Conservation (phyloP, 2,329 filamentous ascomycete genomes). For the Lomentospora prolificans region DNA sequence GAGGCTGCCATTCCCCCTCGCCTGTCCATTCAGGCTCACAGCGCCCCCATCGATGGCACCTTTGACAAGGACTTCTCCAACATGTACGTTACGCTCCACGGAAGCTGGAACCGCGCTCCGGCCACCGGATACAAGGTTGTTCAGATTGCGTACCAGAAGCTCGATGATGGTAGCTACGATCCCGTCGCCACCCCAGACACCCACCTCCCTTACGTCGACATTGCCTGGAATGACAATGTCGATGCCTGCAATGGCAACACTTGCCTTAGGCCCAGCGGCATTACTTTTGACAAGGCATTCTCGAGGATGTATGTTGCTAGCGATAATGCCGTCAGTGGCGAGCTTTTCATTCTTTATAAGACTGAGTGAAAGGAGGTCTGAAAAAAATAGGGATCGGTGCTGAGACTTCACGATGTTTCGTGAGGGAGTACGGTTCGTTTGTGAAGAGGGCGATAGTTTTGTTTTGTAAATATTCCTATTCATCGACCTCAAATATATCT, state of each 20-base stretch:
- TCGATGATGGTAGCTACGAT: slow-evolving; percentile 18
- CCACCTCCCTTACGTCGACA: slow-evolving; percentile 20
- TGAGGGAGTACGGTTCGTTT: neutral
- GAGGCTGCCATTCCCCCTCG: slow-evolving; percentile 27
- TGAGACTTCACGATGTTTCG: too few species aligned
- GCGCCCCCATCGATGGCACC: slow-evolving; percentile 50
- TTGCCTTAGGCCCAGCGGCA: slow-evolving; percentile 17
- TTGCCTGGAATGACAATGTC: slow-evolving; percentile 23
- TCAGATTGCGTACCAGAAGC: slow-evolving; percentile 22
- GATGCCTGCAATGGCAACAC: slow-evolving; percentile 17
- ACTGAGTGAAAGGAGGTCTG: neutral
- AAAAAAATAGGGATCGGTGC: too few species aligned
- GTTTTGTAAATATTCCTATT: neutral
- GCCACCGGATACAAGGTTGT: slow-evolving; percentile 29
- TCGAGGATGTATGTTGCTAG: slow-evolving; percentile 17
- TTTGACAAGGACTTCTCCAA: slow-evolving; percentile 42
- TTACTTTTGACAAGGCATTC: slow-evolving; percentile 15
- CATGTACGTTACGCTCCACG: slow-evolving; percentile 52
- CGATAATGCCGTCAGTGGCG: slow-evolving; percentile 15
- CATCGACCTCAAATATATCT: too few species aligned
- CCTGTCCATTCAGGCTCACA: slow-evolving; percentile 47
- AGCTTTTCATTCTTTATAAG: slow-evolving; percentile 15
- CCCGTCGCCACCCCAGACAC: slow-evolving; percentile 21
- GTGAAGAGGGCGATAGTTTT: neutral
- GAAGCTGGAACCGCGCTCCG: slow-evolving; percentile 39